Evolutionary conservation across 2,329 filamentous ascomycete genomes (phyloP).

Genomic region (Podosphaera xanthii): DNA sequence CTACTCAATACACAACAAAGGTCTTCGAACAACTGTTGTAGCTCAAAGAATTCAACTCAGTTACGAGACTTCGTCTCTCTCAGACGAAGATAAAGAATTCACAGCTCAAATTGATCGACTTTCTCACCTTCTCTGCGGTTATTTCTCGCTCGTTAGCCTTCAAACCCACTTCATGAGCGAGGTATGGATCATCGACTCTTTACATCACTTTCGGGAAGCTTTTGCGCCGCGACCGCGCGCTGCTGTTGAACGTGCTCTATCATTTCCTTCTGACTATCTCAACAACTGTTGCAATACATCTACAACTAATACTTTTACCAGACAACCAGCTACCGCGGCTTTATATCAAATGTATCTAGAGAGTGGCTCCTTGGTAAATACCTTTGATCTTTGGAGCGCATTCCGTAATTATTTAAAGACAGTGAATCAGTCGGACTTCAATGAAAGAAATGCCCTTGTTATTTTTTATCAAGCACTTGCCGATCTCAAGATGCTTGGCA

Average conservation of each 20-base stretch:
- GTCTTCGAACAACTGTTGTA: conserved; percentile 54
- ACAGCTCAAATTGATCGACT: conserved; percentile 39
- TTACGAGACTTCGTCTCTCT: conserved; percentile 47
- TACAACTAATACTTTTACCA: conserved; percentile 28
- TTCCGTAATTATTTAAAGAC: conserved; percentile 37
- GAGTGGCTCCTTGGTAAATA: conserved; percentile 53
- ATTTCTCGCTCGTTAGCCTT: conserved; percentile 20
- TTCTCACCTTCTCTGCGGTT: conserved; percentile 24
- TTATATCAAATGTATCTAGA: conserved; percentile 63
- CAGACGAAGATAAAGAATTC: conserved; percentile 46
- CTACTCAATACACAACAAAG: conserved; percentile 47
- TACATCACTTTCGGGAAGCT: conserved; percentile 45
- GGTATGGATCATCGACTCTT: conserved; percentile 52
- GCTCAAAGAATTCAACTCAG: conserved; percentile 64
- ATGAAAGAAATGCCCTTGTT: conserved; percentile 37
- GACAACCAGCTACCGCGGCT: conserved; percentile 47
- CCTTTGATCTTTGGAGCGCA: conserved; percentile 57
- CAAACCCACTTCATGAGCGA: conserved; percentile 40
- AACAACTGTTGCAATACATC: conserved; percentile 32
- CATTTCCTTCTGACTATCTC: conserved; percentile 54
- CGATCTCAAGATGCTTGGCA: conserved; percentile 64
- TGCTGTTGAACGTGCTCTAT: conserved; percentile 48
- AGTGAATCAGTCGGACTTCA: conserved; percentile 18
- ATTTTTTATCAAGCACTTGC: conserved; percentile 71
- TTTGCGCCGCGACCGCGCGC: conserved; percentile 52